phyloP scores from a whole-genome alignment of 768 basidiomycete genomes.

The Rhizopogon salebrosus region DNA sequence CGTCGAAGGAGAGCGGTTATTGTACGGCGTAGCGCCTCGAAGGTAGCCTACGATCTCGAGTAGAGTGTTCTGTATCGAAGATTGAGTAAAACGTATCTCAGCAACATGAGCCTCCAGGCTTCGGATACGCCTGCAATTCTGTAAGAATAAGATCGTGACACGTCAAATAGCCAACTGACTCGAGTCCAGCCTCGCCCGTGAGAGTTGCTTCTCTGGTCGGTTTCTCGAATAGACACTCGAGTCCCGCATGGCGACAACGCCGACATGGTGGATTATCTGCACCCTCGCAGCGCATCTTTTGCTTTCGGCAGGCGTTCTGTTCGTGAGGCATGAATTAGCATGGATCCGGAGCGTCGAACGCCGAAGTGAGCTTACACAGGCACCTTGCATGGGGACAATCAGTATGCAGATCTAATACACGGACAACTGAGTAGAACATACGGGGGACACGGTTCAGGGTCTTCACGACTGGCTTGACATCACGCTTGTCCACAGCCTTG shows the following conservation, averaged over 20 bases:
- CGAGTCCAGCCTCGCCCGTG: constrained; percentile 84
- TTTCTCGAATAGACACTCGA: constrained; percentile 95
- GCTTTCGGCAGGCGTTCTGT: constrained; percentile 91
- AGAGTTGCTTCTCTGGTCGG: constrained; percentile 82
- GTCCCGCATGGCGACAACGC: constrained; percentile 82
- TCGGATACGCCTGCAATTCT: constrained; percentile 69
- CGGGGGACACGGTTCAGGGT: constrained; percentile 85
- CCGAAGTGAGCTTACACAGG: constrained; percentile 54
- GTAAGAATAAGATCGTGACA: constrained; percentile 9
- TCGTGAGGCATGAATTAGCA: constrained; percentile 14
- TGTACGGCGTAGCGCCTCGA: constrained; percentile 45
- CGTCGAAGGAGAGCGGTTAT: constrained; percentile 59
- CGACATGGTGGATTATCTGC: constrained; percentile 97
- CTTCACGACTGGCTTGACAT: constrained; percentile 68
- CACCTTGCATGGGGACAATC: constrained; percentile 43
- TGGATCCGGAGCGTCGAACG: constrained; percentile 8
- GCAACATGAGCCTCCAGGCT: constrained; percentile 84
- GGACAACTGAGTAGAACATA: constrained; percentile 38
- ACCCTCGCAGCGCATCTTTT: constrained; percentile 97
- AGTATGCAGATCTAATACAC: not conserved
- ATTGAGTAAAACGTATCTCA: constrained; percentile 71
- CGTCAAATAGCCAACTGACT: constrained; percentile 46
- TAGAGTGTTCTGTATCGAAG: constrained; percentile 72
- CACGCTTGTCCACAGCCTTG: constrained; percentile 44
- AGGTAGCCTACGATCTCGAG: constrained; percentile 77